Base-by-base conservation (phyloP, 805 yeast genomes). In the Wickerhamiella sorbophila region DNA sequence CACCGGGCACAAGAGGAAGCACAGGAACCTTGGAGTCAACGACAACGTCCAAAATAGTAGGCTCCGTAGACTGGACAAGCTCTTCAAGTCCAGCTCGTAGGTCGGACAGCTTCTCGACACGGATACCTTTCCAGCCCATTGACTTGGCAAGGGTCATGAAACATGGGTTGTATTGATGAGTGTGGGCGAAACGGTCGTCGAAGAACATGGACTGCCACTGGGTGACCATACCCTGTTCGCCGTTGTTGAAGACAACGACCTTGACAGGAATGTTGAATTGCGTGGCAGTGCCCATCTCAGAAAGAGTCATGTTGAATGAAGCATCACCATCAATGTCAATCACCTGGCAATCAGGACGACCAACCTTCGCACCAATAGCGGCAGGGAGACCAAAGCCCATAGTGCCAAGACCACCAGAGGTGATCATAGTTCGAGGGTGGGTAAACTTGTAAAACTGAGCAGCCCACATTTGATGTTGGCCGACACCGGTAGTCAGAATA, bases 391-490 rank as follows among this genome's bases (percentile, higher is more conserved):
- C 98, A 66, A 67, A 88, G 47, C 98, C 98, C 98, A 88, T 88
- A 44, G 98, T 88, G 55, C 98, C 98, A 56, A 88, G 73, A 55
- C 98, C 98, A 66, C 98, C 98, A 39, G 95, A 85, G n/a, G 97
- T 86, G 61, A 88, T 81, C 68, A 91, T 79, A 39, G 93, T 72
- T 63, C 97, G 77, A 55, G 98, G 98, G 48, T 73, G 66, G 47
- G 77, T 79, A 95, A 96, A 88, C 40, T 86, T 75, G 76, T 82
- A 87, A 64, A 86, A 87, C 68, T 91, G 98, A 22, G 97, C 97
- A 31, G 97, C 93, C 98, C 98, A 88, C 98, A 88, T 88, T 70
- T 88, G 98, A 72, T 88, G 98, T 71, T 91, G 98, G 47, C 98
- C 98, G 41, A 91, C 97, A 71, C 98, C 98, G 31, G 98, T 91